Conservation (phyloP, 2,329 filamentous ascomycete genomes). For the Colletotrichum tamarilloi region DNA sequence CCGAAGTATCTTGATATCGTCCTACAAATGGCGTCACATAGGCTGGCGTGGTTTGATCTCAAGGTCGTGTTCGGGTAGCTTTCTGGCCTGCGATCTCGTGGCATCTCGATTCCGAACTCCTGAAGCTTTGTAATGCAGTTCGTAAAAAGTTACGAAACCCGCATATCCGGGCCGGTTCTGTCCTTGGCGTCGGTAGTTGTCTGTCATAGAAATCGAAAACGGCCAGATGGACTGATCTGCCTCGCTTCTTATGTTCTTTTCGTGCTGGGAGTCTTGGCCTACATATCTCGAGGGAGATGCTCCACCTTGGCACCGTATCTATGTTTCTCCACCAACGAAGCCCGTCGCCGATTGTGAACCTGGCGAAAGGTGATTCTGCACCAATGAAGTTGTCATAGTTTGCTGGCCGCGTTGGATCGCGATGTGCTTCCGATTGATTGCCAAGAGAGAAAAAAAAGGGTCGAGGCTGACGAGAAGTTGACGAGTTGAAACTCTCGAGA, state of each 20-base stretch:
- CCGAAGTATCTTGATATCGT: not conserved
- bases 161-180: constrained; percentile 26
- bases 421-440: constrained; percentile 22
- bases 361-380: constrained; percentile 14
- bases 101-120: not conserved
- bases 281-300: constrained; percentile 12
- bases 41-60: not conserved
- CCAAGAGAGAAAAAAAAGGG: not conserved
- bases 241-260: constrained; percentile 27
- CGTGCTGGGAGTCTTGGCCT: constrained; percentile 21
- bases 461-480: not conserved
- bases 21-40: not conserved
- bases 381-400: not conserved
- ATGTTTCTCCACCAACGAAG: constrained; percentile 34
- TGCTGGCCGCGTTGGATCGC: not conserved
- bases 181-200: constrained; percentile 19
- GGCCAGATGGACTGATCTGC: constrained; percentile 20
- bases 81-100: not conserved
- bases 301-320: constrained; percentile 19
- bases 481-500: constrained; percentile 2
- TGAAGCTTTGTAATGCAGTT: not conserved
- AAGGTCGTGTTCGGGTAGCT: too few relatives aligned
- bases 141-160: not conserved
- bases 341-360: not conserved
- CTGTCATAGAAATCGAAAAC: constrained; percentile 14